Evolutionary conservation across 1,284 basidiomycete genomes (phyloP), one percentile per base, ranked within the genome.

Genomic region (Ceratobasidium sp.): DNA sequence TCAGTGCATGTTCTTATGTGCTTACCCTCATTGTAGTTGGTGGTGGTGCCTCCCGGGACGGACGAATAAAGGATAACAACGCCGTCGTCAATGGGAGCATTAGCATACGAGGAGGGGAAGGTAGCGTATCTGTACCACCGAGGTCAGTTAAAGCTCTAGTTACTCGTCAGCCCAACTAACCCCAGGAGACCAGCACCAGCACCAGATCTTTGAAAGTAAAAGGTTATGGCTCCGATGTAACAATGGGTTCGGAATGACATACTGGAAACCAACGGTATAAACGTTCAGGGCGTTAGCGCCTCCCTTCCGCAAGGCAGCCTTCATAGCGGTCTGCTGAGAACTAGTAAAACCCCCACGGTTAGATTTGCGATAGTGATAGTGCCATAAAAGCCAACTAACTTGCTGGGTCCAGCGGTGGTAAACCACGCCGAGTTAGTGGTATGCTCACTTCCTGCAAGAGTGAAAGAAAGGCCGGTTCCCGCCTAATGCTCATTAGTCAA

Each of bases 401-500:
- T 42, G 54, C n/a, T n/a, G n/a, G 43, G 43, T 20, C 57, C 43
- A 34, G 31, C 57, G 5, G 43, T 22, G 17, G 43, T 35, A 29
- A 60, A 60, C 57, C 57, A 60, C 20, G 1, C 73, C 56, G 74
- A 53, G 64, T 82, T 81, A 67, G 80, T 76, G 34, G 78, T 75
- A 34, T 77, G 74, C 22, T 78, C 76, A 15, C 73, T 75, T 6
- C 65, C 71, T 43, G 75, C 74, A 57, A 79, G 74, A 20, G 76
- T 62, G 56, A 75, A 76, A n/a, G 75, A 50, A 40, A 78, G 73
- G 1, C 76, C 77, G 62, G 65, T 73, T 13, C 50, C 32, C 10
- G 70, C 29, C 74, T 84, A 86, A 69, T 81, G 82, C 22, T 73
- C 43, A 76, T 86, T 87, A 73, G 86, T 75, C n/a, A 81, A 81